Base-by-base conservation (phyloP, 768 basidiomycete species). In the Amanita subjunquillea region DNA sequence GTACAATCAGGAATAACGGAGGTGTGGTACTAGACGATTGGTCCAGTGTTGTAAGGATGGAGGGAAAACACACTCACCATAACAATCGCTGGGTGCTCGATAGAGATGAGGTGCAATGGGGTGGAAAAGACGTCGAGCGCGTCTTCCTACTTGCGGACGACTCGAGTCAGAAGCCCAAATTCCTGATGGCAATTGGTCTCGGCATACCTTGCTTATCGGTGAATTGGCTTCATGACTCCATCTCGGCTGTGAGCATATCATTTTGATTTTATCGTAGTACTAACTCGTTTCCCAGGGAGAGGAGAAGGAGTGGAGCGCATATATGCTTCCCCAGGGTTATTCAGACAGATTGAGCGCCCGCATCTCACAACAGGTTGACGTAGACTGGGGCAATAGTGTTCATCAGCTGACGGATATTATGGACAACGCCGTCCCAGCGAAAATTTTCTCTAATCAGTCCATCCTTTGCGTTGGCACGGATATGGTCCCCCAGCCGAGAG, bases 201-300 rank as follows among this genome's bases (percentile, higher is more conserved):
- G 92, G 92, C 9, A 82, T 96, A 48, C 93, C 93, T 3, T 92
- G 89, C 57, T 60, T 96, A 23, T 76, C 74, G 1, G 63, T 73
- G 4, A 67, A 72, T 9, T 92, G 83, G 78, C 62, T 85, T 29
- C 56, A 69, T 32, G 65, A 71, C 23, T 70, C 68, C 9, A 60
- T 72, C 15, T 55, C 63, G 53, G 53, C 37, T 48, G 70, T 69
- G 54, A 63, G 71, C 63, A 40, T 39, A 42, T 25, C 20, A 27
- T 40, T 15, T 44, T 34, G 5, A 41, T 38, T 40, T 48, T 30
- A 20, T 41, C 13, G 22, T 48, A 32, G 3, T 8, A 20, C 53
- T 15, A 50, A 23, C 5, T 15, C 8, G 25, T 30, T 36, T 45
- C 44, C 22, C 39, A 76, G 74, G 64, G 67, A 7, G 59, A 64